phyloP scores from a whole-genome alignment of 768 basidiomycete species.

The Pleurotus eryngii region DNA sequence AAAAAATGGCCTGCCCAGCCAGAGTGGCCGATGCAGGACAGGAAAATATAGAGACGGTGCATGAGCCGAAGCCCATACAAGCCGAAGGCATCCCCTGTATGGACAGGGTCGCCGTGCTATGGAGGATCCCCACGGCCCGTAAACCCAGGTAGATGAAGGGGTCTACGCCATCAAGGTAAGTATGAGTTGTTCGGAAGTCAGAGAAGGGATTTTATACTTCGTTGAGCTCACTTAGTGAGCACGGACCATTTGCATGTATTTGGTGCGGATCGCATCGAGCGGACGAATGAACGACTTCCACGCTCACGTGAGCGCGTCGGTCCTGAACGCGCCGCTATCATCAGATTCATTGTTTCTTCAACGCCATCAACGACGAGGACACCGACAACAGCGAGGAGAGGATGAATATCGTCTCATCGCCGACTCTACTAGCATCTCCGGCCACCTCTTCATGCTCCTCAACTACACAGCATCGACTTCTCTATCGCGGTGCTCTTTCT shows the following conservation, averaged over 20 bases:
- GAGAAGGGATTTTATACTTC: neutral
- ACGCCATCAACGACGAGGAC: no score
- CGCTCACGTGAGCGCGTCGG: no score
- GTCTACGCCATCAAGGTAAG: constrained; percentile 48
- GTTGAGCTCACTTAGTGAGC: no score
- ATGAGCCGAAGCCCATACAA: constrained; percentile 74
- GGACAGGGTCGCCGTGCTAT: constrained; percentile 57
- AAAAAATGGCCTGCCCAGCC: constrained; percentile 31
- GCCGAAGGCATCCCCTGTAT: constrained; percentile 43
- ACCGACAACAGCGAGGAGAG: no score
- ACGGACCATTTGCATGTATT: no score
- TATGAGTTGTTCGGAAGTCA: constrained; percentile 23
- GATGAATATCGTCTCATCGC: no score
- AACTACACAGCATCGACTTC: constrained; percentile 43
- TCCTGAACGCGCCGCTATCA: no score
- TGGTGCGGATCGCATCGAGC: no score
- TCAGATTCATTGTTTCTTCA: no score
- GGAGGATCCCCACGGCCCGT: constrained; percentile 40
- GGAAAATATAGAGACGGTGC: constrained; percentile 82
- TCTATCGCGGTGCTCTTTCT: constrained; percentile 74
- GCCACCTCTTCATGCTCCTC: constrained; percentile 4
- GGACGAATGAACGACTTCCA: no score
- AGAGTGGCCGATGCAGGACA: constrained; percentile 66
- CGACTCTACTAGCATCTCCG: neutral
- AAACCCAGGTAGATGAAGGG: constrained; percentile 39